phyloP scores from a whole-genome alignment of 352 stramenopile genomes.

The Pythium aphanidermatum region DNA sequence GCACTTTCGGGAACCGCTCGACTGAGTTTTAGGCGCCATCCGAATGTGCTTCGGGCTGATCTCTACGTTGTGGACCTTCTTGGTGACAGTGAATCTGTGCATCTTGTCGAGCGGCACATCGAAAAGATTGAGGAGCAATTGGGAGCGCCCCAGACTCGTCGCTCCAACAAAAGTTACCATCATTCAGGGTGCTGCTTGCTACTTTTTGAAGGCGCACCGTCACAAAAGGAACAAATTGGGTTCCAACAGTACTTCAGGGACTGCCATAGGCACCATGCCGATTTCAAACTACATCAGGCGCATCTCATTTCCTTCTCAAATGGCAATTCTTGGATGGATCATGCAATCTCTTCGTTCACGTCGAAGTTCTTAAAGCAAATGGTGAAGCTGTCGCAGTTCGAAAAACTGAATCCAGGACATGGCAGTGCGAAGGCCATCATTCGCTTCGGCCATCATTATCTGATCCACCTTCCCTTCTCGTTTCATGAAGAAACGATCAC shows the following conservation, averaged over 20 bases:
- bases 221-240: slow-evolving; percentile 51
- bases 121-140: slow-evolving; percentile 62
- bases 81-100: slow-evolving; percentile 52
- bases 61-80: slow-evolving; percentile 66
- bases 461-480: slow-evolving; percentile 72
- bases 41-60: slow-evolving; percentile 60
- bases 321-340: slow-evolving; percentile 55
- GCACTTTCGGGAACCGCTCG: slow-evolving; percentile 10
- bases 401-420: slow-evolving; percentile 42
- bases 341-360: slow-evolving; percentile 51
- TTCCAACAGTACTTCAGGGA: slow-evolving; percentile 66
- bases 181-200: slow-evolving; percentile 56
- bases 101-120: slow-evolving; percentile 58
- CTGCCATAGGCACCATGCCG: slow-evolving; percentile 48
- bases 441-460: slow-evolving; percentile 72
- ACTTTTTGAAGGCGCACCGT: slow-evolving; percentile 67
- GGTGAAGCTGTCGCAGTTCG: slow-evolving; percentile 65
- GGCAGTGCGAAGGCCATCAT: slow-evolving; percentile 58
- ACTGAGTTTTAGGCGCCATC: slow-evolving; percentile 31
- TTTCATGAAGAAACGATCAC: slow-evolving; percentile 74
- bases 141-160: slow-evolving; percentile 33
- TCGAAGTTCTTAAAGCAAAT: slow-evolving; percentile 76
- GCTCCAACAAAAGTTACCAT: slow-evolving; percentile 44
- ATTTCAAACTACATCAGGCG: slow-evolving; percentile 50
- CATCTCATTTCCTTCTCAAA: slow-evolving; percentile 76